A percentile compares a stretch with the other conserved stretches of the same genome.
Conservation (phyloP, 163 green algal species). For the Scenedesmus sp. region DNA sequence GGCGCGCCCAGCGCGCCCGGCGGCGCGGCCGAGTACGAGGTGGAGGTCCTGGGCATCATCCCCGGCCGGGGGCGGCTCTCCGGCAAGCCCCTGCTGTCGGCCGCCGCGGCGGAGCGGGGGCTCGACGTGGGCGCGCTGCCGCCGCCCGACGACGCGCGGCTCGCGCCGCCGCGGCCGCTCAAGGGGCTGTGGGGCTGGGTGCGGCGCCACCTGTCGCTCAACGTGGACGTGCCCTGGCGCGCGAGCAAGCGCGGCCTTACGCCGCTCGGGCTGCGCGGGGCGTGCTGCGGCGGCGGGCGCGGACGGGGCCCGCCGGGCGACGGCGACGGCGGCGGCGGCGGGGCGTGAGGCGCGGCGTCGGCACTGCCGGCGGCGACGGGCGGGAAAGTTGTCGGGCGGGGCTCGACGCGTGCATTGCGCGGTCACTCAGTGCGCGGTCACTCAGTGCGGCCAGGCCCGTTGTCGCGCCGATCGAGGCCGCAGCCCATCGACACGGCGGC, state of each 20-base stretch:
- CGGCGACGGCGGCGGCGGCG: too few species aligned
- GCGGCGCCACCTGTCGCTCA: slow-evolving; percentile 21
- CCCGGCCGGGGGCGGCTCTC: slow-evolving; percentile 18
- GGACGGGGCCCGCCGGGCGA: too few species aligned
- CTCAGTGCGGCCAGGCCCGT: too few species aligned
- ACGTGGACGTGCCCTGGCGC: neutral
- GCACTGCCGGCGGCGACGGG: too few species aligned
- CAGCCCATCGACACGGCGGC: too few species aligned
- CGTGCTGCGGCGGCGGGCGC: too few species aligned
- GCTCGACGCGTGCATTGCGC: too few species aligned
- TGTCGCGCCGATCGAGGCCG: too few species aligned
- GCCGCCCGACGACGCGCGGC: neutral
- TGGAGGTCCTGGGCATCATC: slow-evolving; percentile 30
- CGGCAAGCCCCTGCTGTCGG: slow-evolving; percentile 14
- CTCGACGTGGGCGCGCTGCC: neutral
- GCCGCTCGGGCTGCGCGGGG: slow-evolving; percentile 18
- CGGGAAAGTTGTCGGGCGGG: too few species aligned
- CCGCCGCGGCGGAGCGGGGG: neutral
- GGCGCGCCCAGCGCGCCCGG: neutral
- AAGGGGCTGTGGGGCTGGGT: slow-evolving; percentile 7
- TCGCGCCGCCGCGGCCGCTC: neutral
- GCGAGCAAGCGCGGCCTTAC: slow-evolving; percentile 1
- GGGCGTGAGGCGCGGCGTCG: too few species aligned
- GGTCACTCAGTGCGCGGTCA: too few species aligned
- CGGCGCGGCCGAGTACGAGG: slow-evolving; percentile 16